These are phyloP conservation scores for Multifurca ochricompacta DNA, from an alignment of 768 basidiomycete genomes.

Conservation along the genomic window DNA sequence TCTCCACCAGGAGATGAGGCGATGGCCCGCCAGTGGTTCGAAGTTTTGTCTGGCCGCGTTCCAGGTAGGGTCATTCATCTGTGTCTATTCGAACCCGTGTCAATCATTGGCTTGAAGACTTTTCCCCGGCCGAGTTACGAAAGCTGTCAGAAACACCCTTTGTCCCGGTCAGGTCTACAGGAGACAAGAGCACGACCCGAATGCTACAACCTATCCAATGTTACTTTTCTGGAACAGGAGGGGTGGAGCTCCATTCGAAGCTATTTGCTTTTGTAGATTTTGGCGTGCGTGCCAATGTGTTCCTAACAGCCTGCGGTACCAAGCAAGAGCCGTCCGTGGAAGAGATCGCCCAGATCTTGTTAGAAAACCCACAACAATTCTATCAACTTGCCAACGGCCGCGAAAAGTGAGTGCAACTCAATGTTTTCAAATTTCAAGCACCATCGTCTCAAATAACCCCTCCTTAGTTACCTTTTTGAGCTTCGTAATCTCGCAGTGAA, in stretches of 20 bases:
- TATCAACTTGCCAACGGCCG: conserved; percentile 63
- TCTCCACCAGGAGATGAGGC: conserved; percentile 48
- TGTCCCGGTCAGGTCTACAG: conserved; percentile 47
- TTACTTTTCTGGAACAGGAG: conserved; percentile 49
- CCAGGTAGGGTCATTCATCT: conserved; percentile 36
- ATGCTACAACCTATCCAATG: conserved; percentile 54
- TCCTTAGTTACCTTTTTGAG: conserved; percentile 67
- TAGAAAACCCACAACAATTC: conserved; percentile 64
- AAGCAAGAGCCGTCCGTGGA: conserved; percentile 81
- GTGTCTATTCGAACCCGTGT: neutral
- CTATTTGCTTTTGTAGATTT: conserved; percentile 89
- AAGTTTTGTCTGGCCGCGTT: conserved; percentile 54
- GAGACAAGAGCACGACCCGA: conserved; percentile 21
- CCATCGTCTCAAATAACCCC: neutral
- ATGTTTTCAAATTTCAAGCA: neutral
- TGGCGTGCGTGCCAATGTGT: conserved; percentile 70
- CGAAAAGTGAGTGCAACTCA: conserved; percentile 43
- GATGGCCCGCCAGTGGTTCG: conserved; percentile 60
- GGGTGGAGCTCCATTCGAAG: conserved; percentile 62
- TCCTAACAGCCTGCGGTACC: conserved; percentile 82
- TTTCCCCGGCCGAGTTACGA: conserved; percentile 46
- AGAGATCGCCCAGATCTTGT: conserved; percentile 63
- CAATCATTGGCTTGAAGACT: conserved; percentile 36
- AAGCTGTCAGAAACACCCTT: conserved; percentile 52
- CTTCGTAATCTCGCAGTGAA: conserved; percentile 85